Evolutionary conservation across 352 stramenopile species (phyloP).

Genomic region (Pythium myriotylum): DNA sequence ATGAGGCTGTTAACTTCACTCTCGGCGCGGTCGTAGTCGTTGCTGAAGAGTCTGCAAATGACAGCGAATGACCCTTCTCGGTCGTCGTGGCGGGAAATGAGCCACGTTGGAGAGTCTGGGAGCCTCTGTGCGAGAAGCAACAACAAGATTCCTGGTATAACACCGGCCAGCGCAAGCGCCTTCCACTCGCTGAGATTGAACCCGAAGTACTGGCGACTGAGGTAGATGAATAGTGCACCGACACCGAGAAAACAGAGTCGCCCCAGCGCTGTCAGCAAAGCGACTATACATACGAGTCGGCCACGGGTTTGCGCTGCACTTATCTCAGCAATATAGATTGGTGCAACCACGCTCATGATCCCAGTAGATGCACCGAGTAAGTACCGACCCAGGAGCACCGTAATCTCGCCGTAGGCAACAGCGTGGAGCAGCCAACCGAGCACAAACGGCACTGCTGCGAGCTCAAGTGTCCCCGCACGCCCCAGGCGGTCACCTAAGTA

Average conservation of each 20-base stretch:
- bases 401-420: conserved; percentile 66
- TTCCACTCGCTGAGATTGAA: conserved; percentile 89
- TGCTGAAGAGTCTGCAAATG: conserved; percentile 53
- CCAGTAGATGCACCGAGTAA: conserved; percentile 55
- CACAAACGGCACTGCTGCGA: conserved; percentile 71
- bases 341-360: conserved; percentile 64
- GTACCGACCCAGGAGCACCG: conserved; percentile 67
- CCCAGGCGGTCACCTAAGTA: conserved; percentile 69
- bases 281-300: conserved; percentile 51
- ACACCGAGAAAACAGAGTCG: conserved; percentile 55
- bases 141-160: conserved; percentile 53
- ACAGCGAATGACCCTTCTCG: conserved; percentile 65
- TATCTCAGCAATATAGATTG: conserved; percentile 76
- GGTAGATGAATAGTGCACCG: conserved; percentile 57
- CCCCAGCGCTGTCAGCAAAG: conserved; percentile 41
- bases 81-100: conserved; percentile 74
- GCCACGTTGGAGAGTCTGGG: conserved; percentile 79
- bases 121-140: conserved; percentile 69
- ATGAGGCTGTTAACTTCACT: conserved; percentile 75
- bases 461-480: conserved; percentile 68
- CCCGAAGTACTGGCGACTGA: conserved; percentile 66
- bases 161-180: conserved; percentile 51
- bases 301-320: conserved; percentile 58
- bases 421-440: conserved; percentile 74
- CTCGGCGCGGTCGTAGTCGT: conserved; percentile 57